Evolutionary conservation across 1,284 basidiomycete species (phyloP), one percentile per base, ranked within the genome.

Genomic region (Fomitopsis pinicola): DNA sequence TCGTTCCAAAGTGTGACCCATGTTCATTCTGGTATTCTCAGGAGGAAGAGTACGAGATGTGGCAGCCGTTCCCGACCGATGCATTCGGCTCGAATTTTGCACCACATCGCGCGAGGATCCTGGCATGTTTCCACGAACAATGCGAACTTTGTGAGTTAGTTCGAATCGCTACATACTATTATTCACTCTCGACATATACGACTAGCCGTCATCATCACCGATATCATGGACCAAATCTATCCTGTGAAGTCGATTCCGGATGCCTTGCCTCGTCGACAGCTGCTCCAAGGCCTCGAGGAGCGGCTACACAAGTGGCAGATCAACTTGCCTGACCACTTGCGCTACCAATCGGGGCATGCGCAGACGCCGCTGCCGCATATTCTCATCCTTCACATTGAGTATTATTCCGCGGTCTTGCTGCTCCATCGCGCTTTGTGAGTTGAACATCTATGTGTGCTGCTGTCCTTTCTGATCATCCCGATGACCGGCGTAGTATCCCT

Each of bases 361-460:
- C 73, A 73, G 10, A 71, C 78, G 9, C 85, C 87, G 12, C 80
- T 86, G 5, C 86, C 88, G 4, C 85, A 88, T 62, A 79, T 94
- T 33, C 71, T 94, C 26, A 80, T 86, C 55, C 76, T 94, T 36
- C 90, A 95, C 67, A 80, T 92, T 58, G 82, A 90, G 67, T 94
- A 94, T 72, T 92, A 90, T 82, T 85, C 83, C 10, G 82, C 89
- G 14, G 84, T 94, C 6, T 78, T 94, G 19, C 77, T 94, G 36
- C 78, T 94, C 36, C 85, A 94, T 73, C 83, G 93, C 44, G 91
- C 90, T 22, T 94, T 91, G 90, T 92, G 72, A 79, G 91, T 81
- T 12, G 2, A 50, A 55, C 45, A 53, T 59, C 28, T 42, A 35
- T 6, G n/a, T 55, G 22, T 22, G 1, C n/a, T 15, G 15, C 12